phyloP scores from a whole-genome alignment of 108 stramenopile genomes.

The Nitzschia inconspicua region DNA sequence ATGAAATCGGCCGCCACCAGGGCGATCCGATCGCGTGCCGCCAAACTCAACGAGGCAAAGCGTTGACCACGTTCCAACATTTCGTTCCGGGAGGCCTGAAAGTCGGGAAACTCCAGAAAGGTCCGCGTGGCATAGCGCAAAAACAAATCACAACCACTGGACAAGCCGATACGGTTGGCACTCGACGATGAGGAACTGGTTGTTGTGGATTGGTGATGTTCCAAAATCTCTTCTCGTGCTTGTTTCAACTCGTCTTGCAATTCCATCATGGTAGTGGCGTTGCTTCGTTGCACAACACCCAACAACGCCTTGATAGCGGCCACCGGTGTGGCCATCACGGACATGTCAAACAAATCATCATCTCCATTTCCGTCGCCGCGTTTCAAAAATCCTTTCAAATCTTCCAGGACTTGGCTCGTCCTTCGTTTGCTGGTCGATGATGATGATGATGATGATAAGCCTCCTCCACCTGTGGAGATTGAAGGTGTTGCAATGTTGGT shows the following conservation, averaged over 20 bases:
- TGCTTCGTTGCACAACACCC: constrained; percentile 75
- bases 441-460: too few relatives aligned
- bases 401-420: constrained; percentile 27
- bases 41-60: constrained; percentile 84
- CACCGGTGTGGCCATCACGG: constrained; percentile 78
- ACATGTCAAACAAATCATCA: constrained; percentile 51
- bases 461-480: too few relatives aligned
- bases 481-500: too few relatives aligned
- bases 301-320: constrained; percentile 85
- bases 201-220: constrained; percentile 2
- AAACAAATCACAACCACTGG: constrained; percentile 77
- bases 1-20: constrained; percentile 83
- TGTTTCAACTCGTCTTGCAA: constrained; percentile 77
- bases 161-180: constrained; percentile 65
- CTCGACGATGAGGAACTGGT: constrained; percentile 20
- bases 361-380: too few relatives aligned
- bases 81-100: constrained; percentile 70
- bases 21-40: constrained; percentile 88
- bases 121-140: constrained; percentile 88
- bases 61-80: constrained; percentile 86
- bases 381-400: constrained; percentile 24
- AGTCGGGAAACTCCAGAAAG: constrained; percentile 77
- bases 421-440: background rate
- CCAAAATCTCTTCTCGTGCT: constrained; percentile 48
- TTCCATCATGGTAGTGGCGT: constrained; percentile 86